Evolutionary conservation across 78 protist genomes (phyloP), one percentile per base, ranked within the genome.

Genomic region (Dictyostelium capitatum): DNA sequence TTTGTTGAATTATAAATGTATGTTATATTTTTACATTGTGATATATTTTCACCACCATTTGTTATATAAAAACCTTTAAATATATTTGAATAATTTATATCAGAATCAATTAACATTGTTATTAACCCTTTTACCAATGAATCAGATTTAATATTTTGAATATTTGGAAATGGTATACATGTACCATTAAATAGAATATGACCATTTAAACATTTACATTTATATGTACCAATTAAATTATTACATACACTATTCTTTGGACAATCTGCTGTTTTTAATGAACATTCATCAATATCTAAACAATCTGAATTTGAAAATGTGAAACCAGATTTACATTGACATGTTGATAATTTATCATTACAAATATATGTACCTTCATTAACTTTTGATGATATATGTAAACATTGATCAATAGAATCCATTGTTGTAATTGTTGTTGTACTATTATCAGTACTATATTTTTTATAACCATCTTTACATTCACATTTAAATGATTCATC

Each of bases 401-500:
- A 37, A 37, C 43, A 37, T 3, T 37, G 43, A 37, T n/a, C n/a
- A n/a, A n/a, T n/a, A n/a, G n/a, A n/a, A n/a, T n/a, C n/a, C n/a
- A n/a, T 12, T 28, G 14, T 25, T 4, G 74, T 30, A 30, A 65
- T 28, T 30, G 17, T 65, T 30, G 43, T 30, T 65, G 41, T n/a
- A n/a, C n/a, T 23, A 67, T 43, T 32, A 43, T 7, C 9, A 20
- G 28, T n/a, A 41, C 43, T 17, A n/a, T 19, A 50, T 50, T 50
- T 77, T 54, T 15, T 50, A 50, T 50, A 77, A 8, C 82, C 64
- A 8, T 51, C n/a, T 32, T 46, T 46, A 50, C 93, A 87, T 28
- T 53, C 14, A 87, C 93, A 87, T 46, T 43, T 32, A 50, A n/a
- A 87, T 0, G 78, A 77, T 25, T 79, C 84, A 46, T 11, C 8